Conservation (phyloP, 805 yeast genomes). For the Cephaloascus fragrans region DNA sequence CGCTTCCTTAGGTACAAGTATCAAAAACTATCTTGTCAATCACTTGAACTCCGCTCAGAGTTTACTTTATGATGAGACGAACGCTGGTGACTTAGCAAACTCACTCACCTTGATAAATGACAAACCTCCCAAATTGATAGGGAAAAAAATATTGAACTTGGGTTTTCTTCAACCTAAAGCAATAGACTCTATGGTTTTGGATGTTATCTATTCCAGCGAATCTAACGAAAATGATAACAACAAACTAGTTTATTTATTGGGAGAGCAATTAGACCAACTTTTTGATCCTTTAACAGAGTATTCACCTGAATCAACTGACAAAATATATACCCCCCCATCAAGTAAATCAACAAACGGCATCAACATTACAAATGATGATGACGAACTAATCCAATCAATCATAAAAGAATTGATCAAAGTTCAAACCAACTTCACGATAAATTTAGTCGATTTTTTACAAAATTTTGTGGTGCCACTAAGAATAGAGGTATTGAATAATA, state of each 20-base stretch:
- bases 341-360: not conserved
- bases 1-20: conserved; percentile 37
- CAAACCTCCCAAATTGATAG: conserved; percentile 46
- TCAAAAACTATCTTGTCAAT: conserved; percentile 3
- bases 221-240: conserved; percentile 53
- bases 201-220: conserved; percentile 60
- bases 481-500: conserved; percentile 50
- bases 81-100: conserved; percentile 75
- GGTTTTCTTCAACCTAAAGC: conserved; percentile 47
- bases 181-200: conserved; percentile 49
- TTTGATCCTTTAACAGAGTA: conserved; percentile 88
- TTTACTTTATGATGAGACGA: conserved; percentile 57
- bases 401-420: conserved; percentile 58
- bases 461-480: conserved; percentile 73
- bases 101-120: conserved; percentile 45
- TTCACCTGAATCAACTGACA: conserved; percentile 81
- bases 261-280: conserved; percentile 78
- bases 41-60: not conserved
- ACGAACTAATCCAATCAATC: conserved; percentile 35
- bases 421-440: conserved; percentile 68
- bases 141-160: conserved; percentile 40
- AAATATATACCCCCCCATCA: conserved; percentile 55
- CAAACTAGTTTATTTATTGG: conserved; percentile 63
- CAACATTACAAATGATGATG: conserved; percentile 8
- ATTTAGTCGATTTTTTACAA: conserved; percentile 66